Percentiles rank a stretch among this genome's conserved stretches.
phyloP scores from a whole-genome alignment of 305 asterid genomes.

The Fraxinus ornus region DNA sequence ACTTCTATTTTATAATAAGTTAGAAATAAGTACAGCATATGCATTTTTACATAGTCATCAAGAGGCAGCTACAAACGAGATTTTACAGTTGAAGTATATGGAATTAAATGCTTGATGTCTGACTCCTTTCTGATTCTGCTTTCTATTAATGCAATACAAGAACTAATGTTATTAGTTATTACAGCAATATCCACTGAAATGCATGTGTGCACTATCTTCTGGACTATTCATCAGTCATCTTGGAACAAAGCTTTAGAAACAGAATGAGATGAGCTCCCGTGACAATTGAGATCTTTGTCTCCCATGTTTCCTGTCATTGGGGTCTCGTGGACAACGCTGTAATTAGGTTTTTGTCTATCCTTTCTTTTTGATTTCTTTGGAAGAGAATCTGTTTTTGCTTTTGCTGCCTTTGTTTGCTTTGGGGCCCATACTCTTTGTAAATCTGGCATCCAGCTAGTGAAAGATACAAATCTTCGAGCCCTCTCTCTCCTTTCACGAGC shows the following conservation, averaged over 20 bases:
- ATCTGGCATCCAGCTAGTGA: conserved; percentile 58
- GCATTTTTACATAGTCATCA: background rate
- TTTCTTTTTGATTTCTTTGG: conserved; percentile 55
- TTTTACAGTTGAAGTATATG: background rate
- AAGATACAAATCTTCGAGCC: conserved; percentile 54
- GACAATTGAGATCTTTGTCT: conserved; percentile 29
- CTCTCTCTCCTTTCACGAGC: conserved; percentile 80
- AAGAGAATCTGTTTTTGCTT: conserved; percentile 43
- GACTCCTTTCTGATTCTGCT: conserved; percentile 12
- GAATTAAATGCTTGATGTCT: background rate
- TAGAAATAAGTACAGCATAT: background rate
- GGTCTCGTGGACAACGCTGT: conserved; percentile 74
- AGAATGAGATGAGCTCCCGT: conserved; percentile 33
- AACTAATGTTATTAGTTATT: background rate
- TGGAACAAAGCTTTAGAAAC: conserved; percentile 86
- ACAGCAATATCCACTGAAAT: background rate
- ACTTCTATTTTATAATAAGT: background rate
- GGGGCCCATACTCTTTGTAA: conserved; percentile 95
- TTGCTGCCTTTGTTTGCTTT: conserved; percentile 54
- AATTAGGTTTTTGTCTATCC: conserved; percentile 33
- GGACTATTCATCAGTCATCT: conserved; percentile 39
- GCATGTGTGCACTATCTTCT: background rate
- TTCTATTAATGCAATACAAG: background rate
- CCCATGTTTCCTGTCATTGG: conserved; percentile 55
- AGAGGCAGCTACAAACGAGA: conserved; percentile 8